Evolutionary conservation across 1,284 basidiomycete genomes (phyloP), one percentile per base, ranked within the genome.

Genomic region (Sporisorium exsertum): DNA sequence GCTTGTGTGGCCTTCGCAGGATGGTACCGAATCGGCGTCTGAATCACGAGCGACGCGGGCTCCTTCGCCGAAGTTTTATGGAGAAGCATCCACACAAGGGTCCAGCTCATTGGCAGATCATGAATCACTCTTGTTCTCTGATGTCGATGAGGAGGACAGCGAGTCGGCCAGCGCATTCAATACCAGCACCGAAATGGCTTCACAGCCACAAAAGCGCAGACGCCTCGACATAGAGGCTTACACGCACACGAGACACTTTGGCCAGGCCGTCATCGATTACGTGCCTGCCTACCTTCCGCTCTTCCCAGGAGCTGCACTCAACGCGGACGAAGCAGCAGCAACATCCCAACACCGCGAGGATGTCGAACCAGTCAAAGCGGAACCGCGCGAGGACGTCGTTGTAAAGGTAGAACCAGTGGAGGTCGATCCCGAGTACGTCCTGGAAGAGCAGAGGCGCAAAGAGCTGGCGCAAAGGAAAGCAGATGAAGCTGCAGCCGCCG

Each of bases 381-480:
- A 54, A 0, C 13, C 13, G 27, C n/a, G 35, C 22, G 57, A 61
- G 9, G 58, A 52, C 0, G 24, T 45, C 15, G 26, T 26, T 13
- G 45, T 26, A 16, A 54, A 64, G 20, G 24, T 49, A 8, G 26
- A 62, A 22, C 63, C 72, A 5, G 50, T 66, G 7, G 67, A 75
- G 20, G 72, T 61, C 12, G 74, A 77, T 49, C 74, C 65, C 18
- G 74, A 77, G 40, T 69, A 72, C 27, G 47, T 72, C 2, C 16
- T 65, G 46, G 69, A 72, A 46, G 69, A 77, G 59, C 58, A 57
- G 46, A 53, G 58, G 15, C 64, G 74, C 12, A 64, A 26, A 46
- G 62, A 69, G 32, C 58, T 67, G 8, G 74, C 74, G n/a, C 74
- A 72, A 47, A 66, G 26, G 57, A 67, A 66, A 51, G 69, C 69